Percentiles rank a stretch among this genome's conserved stretches.
These are phyloP conservation scores for Westerdykella ornata DNA, from an alignment of 2,329 filamentous ascomycete genomes.

Conservation along the genomic window DNA sequence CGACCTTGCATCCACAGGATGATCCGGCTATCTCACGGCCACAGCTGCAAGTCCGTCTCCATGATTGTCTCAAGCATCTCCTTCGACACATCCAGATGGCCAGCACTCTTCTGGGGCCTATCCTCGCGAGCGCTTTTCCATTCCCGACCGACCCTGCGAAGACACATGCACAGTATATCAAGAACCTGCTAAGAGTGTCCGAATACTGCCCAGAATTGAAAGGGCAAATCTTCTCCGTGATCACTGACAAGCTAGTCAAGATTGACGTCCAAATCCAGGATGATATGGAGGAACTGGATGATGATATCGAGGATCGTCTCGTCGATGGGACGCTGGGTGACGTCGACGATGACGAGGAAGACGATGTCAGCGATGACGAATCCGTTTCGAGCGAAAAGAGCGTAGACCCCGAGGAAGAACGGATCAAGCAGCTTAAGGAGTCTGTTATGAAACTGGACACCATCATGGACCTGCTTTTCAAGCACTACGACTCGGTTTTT, in stretches of 20 bases:
- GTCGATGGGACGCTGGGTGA: constrained; percentile 51
- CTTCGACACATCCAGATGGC: constrained; percentile 76
- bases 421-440: constrained; percentile 66
- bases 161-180: constrained; percentile 79
- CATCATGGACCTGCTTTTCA: constrained; percentile 81
- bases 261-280: constrained; percentile 94
- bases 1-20: constrained; percentile 48
- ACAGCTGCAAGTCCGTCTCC: constrained; percentile 65
- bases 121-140: constrained; percentile 65
- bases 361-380: constrained; percentile 60
- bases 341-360: constrained; percentile 42
- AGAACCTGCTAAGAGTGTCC: constrained; percentile 72
- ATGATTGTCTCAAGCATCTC: constrained; percentile 68
- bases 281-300: constrained; percentile 86
- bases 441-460: constrained; percentile 88
- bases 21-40: constrained; percentile 54
- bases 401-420: constrained; percentile 50
- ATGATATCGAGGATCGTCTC: constrained; percentile 72
- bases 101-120: constrained; percentile 59
- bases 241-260: constrained; percentile 82
- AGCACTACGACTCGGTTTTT: constrained; percentile 70
- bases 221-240: constrained; percentile 72
- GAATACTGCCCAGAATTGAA: constrained; percentile 72
- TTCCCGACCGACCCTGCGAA: constrained; percentile 68
- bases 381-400: constrained; percentile 62